Percentiles rank a stretch among this genome's conserved stretches.
These are phyloP conservation scores for Hypholoma fasciculare DNA, from an alignment of 768 basidiomycete genomes.

Conservation along the genomic window DNA sequence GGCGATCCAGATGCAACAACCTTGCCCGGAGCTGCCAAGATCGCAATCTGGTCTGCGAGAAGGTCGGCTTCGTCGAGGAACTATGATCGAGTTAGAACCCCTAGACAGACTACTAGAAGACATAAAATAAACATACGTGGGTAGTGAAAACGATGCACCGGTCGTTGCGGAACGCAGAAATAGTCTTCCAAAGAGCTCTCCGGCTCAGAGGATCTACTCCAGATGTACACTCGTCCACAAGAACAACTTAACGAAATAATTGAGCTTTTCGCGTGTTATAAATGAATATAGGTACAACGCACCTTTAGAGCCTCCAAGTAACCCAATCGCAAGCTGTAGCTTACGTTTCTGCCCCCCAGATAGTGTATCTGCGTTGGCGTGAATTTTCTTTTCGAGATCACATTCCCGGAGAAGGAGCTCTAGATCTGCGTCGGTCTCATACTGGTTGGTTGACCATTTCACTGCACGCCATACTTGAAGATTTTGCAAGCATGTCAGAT, in stretches of 20 bases:
- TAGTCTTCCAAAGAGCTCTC: constrained; percentile 73
- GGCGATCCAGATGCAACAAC: constrained; percentile 73
- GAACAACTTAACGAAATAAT: constrained; percentile 37
- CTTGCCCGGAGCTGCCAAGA: constrained; percentile 77
- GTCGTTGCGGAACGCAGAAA: constrained; percentile 65
- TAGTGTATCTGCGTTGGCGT: constrained; percentile 63
- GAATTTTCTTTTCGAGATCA: constrained; percentile 68
- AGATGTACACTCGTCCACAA: constrained; percentile 72
- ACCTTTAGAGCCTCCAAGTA: constrained; percentile 77
- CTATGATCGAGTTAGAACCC: constrained; percentile 26
- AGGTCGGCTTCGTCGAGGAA: constrained; percentile 82
- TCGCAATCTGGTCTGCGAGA: constrained; percentile 73
- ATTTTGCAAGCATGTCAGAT: constrained; percentile 73
- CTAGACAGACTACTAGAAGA: background rate
- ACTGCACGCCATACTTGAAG: constrained; percentile 72
- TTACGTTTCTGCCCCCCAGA: constrained; percentile 85
- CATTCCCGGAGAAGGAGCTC: constrained; percentile 69
- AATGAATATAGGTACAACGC: background rate
- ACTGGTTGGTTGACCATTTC: constrained; percentile 65
- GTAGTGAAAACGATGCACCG: constrained; percentile 78
- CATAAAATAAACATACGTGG: constrained; percentile 46
- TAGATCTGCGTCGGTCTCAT: constrained; percentile 52
- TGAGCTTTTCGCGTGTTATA: background rate
- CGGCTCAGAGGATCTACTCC: constrained; percentile 83
- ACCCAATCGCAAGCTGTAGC: constrained; percentile 76